A percentile compares a stretch with the other conserved stretches of the same genome.
These are phyloP conservation scores for Podila minutissima DNA, from an alignment of 192 early-diverging fungal species.

Conservation along the genomic window DNA sequence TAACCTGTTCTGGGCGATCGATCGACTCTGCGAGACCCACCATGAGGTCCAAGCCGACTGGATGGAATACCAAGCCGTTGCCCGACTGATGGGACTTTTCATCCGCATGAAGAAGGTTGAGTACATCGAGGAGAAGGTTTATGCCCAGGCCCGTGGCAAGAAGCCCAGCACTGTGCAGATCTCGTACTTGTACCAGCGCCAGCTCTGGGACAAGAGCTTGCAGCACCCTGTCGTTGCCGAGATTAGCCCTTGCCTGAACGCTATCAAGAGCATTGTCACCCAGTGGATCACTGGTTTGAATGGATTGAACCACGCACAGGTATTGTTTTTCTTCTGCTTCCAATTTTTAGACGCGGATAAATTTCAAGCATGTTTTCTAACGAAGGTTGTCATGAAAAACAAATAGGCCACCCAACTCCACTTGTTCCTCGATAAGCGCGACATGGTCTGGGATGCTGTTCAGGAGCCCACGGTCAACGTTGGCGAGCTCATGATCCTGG, in stretches of 20 bases:
- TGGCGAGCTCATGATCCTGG: slow-evolving; percentile 63
- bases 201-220: slow-evolving; percentile 48
- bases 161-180: slow-evolving; percentile 43
- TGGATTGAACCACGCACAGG: slow-evolving; percentile 44
- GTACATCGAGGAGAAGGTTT: slow-evolving; percentile 41
- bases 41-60: slow-evolving; percentile 17
- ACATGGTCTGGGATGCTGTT: slow-evolving; percentile 60
- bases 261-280: slow-evolving; percentile 34
- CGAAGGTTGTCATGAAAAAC: not conserved
- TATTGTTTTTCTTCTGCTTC: slow-evolving; percentile 3
- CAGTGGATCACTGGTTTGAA: slow-evolving; percentile 42
- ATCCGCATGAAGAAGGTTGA: slow-evolving; percentile 47
- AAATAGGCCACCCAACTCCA: slow-evolving; percentile 38
- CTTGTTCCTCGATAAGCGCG: slow-evolving; percentile 61
- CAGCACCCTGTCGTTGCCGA: slow-evolving; percentile 48
- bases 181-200: slow-evolving; percentile 39
- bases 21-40: slow-evolving; percentile 21
- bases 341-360: not conserved
- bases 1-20: slow-evolving; percentile 45
- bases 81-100: slow-evolving; percentile 37
- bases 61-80: slow-evolving; percentile 38
- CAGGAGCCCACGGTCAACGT: slow-evolving; percentile 52
- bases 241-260: slow-evolving; percentile 44
- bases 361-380: not conserved
- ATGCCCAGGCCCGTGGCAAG: slow-evolving; percentile 35